Evolutionary conservation across 2,329 filamentous ascomycete species (phyloP).

Genomic region (Fonsecaea erecta): DNA sequence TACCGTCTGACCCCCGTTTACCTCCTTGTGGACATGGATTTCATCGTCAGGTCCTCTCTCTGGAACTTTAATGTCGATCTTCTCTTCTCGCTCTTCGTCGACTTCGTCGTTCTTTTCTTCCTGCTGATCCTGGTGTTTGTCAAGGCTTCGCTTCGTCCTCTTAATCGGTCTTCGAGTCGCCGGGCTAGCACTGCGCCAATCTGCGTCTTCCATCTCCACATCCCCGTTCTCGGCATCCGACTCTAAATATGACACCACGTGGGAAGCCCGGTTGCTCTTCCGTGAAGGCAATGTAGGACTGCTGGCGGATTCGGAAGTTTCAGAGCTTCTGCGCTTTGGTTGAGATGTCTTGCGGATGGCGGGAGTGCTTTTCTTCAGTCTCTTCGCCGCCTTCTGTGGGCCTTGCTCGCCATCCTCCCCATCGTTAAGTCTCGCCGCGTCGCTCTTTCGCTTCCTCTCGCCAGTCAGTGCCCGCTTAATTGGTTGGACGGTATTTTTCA

Average conservation of each 20-base stretch:
- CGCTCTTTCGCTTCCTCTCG: conserved; percentile 51
- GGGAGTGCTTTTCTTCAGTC: conserved; percentile 30
- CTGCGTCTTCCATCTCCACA: conserved; percentile 48
- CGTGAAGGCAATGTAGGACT: conserved; percentile 43
- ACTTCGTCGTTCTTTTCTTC: conserved; percentile 36
- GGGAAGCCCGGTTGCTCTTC: conserved; percentile 47
- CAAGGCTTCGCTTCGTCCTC: conserved; percentile 16
- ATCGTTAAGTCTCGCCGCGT: conserved; percentile 39
- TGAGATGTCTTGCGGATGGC: conserved; percentile 36
- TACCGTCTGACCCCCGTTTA: conserved; percentile 2
- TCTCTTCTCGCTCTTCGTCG: conserved; percentile 33
- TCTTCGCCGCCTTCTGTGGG: conserved; percentile 34
- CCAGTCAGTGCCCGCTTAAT: conserved; percentile 31
- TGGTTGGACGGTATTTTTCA: conserved; percentile 39
- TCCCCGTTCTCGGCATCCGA: conserved; percentile 52
- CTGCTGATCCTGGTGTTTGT: not conserved
- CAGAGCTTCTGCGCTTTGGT: conserved; percentile 48
- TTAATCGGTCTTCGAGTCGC: conserved; percentile 39
- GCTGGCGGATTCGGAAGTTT: conserved; percentile 41
- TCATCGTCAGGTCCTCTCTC: conserved; percentile 15
- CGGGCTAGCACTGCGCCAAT: conserved; percentile 16
- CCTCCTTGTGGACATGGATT: conserved; percentile 23
- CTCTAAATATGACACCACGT: conserved; percentile 48
- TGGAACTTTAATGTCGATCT: conserved; percentile 12
- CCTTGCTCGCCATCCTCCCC: conserved; percentile 30